phyloP scores from a whole-genome alignment of 192 early-diverging fungal species.

The Coemansia sp. region DNA sequence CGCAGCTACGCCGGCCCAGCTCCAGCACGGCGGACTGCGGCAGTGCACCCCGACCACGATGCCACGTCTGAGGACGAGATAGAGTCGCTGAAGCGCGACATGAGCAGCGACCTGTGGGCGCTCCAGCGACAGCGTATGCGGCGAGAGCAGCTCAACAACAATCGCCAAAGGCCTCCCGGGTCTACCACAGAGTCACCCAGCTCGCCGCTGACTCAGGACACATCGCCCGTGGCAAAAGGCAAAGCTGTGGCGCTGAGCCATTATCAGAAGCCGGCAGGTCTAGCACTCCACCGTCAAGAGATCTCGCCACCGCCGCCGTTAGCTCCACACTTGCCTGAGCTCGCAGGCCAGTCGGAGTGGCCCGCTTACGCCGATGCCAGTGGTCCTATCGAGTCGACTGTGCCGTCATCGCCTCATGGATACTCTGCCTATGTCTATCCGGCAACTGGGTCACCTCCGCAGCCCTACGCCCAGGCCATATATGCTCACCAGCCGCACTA shows the following conservation, averaged over 20 bases:
- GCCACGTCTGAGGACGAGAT: conserved; percentile 54
- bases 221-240: conserved; percentile 4
- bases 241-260: conserved; percentile 1
- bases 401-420: conserved; percentile 7
- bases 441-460: background rate
- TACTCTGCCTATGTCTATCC: background rate
- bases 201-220: conserved; percentile 22
- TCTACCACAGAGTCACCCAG: conserved; percentile 20
- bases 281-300: conserved; percentile 5
- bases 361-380: conserved; percentile 12
- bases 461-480: conserved; percentile 7
- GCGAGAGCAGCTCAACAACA: conserved; percentile 25
- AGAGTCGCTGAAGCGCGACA: conserved; percentile 47
- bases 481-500: conserved; percentile 23
- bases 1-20: conserved; percentile 24
- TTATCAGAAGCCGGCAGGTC: conserved; percentile 15
- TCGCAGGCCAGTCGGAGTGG: conserved; percentile 19
- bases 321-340: conserved; percentile 19
- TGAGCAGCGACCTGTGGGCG: conserved; percentile 50
- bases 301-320: conserved; percentile 12
- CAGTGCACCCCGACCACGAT: conserved; percentile 9
- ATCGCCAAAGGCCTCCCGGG: conserved; percentile 11
- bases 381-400: conserved; percentile 10
- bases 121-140: conserved; percentile 51
- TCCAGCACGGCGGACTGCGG: conserved; percentile 20